Evolutionary conservation across 2,329 filamentous ascomycete species (phyloP).

Genomic region (Aplosporella prunicola): DNA sequence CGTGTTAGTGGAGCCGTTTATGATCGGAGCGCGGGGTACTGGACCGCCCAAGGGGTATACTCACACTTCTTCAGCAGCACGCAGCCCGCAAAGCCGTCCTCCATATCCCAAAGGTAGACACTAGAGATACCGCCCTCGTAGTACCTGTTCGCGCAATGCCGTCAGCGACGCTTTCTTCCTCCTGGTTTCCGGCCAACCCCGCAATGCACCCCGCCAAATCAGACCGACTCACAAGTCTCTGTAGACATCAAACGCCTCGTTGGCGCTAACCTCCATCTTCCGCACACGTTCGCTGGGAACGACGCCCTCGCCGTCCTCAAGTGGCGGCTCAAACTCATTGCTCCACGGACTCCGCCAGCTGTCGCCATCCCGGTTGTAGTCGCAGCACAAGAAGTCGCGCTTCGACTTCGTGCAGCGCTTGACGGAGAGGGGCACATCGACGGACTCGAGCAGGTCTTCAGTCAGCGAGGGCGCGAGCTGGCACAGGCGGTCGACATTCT

Average conservation of each 20-base stretch:
- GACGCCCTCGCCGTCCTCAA: constrained; percentile 68
- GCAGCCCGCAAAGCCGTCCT: constrained; percentile 94
- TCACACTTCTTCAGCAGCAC: constrained; percentile 89
- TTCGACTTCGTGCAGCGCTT: constrained; percentile 79
- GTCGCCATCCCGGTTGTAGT: constrained; percentile 99
- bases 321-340: constrained; percentile 91
- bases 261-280: constrained; percentile 87
- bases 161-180: too few relatives aligned
- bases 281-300: constrained; percentile 83
- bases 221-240: constrained; percentile 62
- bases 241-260: constrained; percentile 96
- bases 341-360: constrained; percentile 98
- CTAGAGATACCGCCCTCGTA: constrained; percentile 93
- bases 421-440: constrained; percentile 87
- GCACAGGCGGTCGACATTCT: constrained; percentile 84
- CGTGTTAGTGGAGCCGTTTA: not conserved
- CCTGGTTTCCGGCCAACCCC: too few relatives aligned
- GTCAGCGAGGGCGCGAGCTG: constrained; percentile 81
- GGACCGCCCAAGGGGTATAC: constrained; percentile 19
- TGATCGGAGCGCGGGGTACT: not conserved
- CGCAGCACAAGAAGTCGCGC: constrained; percentile 94
- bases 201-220: too few relatives aligned
- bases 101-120: constrained; percentile 97
- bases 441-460: constrained; percentile 94
- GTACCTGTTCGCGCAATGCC: too few relatives aligned